A percentile compares a stretch with the other conserved stretches of the same genome.
Evolutionary conservation across 164 flowering plant species (phyloP).

Genomic region (Tinospora cordifolia): DNA sequence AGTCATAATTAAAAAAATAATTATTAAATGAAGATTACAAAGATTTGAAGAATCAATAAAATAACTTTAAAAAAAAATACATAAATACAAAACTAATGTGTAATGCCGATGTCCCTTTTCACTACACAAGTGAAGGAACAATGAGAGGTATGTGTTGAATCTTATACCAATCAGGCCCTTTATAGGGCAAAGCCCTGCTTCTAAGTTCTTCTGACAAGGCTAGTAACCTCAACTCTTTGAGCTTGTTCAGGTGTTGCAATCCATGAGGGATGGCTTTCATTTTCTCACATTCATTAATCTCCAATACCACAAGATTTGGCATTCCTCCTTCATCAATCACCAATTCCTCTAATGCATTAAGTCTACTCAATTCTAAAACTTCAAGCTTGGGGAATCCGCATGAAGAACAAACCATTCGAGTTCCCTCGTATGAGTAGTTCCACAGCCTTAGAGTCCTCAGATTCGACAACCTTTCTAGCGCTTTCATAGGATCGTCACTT

Average conservation of each 20-base stretch:
- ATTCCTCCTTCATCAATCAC: not conserved
- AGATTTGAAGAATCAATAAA: no score
- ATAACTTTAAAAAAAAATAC: no score
- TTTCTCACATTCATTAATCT: not conserved
- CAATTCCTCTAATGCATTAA: not conserved
- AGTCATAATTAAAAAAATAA: no score
- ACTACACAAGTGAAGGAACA: not conserved
- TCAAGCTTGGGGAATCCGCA: not conserved
- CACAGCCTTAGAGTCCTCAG: not conserved
- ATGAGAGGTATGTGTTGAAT: constrained; percentile 9
- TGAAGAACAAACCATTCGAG: not conserved
- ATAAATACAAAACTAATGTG: no score
- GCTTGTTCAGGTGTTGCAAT: not conserved
- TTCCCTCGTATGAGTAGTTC: not conserved
- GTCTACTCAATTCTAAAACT: not conserved
- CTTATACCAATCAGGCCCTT: constrained; percentile 12
- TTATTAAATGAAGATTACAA: no score
- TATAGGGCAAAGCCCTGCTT: not conserved
- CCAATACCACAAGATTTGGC: constrained; percentile 1
- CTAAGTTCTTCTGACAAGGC: constrained; percentile 15
- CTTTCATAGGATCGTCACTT: not conserved
- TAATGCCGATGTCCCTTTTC: not conserved
- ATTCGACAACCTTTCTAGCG: not conserved
- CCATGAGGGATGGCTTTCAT: constrained; percentile 1
- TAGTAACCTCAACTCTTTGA: constrained; percentile 8